Evolutionary conservation across 202 grass and related monocot species (phyloP).

Genomic region (Zizania palustris): DNA sequence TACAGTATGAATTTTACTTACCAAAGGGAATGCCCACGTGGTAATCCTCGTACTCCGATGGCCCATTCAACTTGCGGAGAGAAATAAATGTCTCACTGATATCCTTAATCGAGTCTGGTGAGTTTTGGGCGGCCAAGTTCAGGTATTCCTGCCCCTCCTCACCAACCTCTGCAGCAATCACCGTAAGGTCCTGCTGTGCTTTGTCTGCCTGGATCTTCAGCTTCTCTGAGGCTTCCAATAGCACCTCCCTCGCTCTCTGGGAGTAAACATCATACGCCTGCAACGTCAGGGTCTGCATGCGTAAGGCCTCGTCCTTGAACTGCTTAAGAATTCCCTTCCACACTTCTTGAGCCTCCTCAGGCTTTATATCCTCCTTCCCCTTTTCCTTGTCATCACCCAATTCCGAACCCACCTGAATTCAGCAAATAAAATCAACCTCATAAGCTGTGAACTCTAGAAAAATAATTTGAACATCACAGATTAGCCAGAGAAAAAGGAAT

Average conservation of each 20-base stretch:
- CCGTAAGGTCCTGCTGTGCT: constrained; percentile 69
- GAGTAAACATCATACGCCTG: constrained; percentile 73
- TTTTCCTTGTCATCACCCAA: constrained; percentile 32
- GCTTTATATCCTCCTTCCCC: constrained; percentile 41
- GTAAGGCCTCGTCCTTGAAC: constrained; percentile 71
- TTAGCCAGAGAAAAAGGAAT: not conserved
- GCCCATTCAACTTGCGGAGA: constrained; percentile 50
- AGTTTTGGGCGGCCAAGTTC: constrained; percentile 56
- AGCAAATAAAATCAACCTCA: not conserved
- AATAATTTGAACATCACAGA: not conserved
- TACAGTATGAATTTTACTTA: constrained; percentile 44
- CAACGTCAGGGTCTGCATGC: constrained; percentile 55
- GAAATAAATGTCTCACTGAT: constrained; percentile 53
- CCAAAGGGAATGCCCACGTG: constrained; percentile 87
- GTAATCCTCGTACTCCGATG: constrained; percentile 74
- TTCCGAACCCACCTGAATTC: constrained; percentile 34
- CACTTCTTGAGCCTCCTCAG: constrained; percentile 59
- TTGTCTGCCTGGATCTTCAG: constrained; percentile 83
- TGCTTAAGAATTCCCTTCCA: constrained; percentile 71
- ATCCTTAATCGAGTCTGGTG: constrained; percentile 80
- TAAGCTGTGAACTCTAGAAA: not conserved
- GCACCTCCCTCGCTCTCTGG: constrained; percentile 62
- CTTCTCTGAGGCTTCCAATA: constrained; percentile 68
- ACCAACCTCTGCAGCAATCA: constrained; percentile 59
- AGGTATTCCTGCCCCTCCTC: constrained; percentile 89